Evolutionary conservation across 176 grass and related monocot genomes (phyloP).

Genomic region (Luzula sylvatica): DNA sequence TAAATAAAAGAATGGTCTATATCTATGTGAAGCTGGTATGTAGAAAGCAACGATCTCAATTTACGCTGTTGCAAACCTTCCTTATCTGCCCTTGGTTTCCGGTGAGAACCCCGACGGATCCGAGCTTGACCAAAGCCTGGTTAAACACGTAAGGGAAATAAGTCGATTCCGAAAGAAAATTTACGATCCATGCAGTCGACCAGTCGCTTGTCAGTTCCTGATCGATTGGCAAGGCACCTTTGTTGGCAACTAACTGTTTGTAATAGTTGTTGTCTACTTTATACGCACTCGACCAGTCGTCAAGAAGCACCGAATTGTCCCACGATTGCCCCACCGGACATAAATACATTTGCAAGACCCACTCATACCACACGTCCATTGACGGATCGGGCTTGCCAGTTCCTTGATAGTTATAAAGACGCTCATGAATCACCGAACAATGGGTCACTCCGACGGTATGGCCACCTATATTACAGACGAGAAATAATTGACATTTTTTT

Average conservation of each 20-base stretch:
- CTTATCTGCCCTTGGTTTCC: conserved; percentile 45
- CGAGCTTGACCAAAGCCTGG: conserved; percentile 36
- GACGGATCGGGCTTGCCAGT: conserved; percentile 5
- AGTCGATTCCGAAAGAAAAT: conserved; percentile 21
- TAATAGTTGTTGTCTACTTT: conserved; percentile 53
- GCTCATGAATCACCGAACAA: conserved; percentile 37
- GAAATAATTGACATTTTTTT: not conserved
- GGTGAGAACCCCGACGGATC: conserved; percentile 23
- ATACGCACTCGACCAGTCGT: conserved; percentile 18
- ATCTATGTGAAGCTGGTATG: not conserved
- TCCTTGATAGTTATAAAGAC: conserved; percentile 22
- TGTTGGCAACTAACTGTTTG: conserved; percentile 25
- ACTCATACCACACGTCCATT: conserved; percentile 14
- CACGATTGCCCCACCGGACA: conserved; percentile 1
- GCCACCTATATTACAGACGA: conserved; percentile 11
- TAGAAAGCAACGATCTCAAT: conserved; percentile 9
- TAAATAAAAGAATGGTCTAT: conserved; percentile 7
- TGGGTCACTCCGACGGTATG: conserved; percentile 47
- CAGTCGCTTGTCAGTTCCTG: conserved; percentile 35
- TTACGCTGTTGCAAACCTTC: conserved; percentile 35
- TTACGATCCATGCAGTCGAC: conserved; percentile 9
- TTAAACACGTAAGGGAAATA: not conserved
- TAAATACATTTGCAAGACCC: conserved; percentile 8
- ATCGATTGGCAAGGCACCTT: conserved; percentile 31
- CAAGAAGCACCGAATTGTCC: not conserved